Base-by-base conservation (phyloP, 1,139 yeast genomes). In the Saccharomyces hybrid region DNA sequence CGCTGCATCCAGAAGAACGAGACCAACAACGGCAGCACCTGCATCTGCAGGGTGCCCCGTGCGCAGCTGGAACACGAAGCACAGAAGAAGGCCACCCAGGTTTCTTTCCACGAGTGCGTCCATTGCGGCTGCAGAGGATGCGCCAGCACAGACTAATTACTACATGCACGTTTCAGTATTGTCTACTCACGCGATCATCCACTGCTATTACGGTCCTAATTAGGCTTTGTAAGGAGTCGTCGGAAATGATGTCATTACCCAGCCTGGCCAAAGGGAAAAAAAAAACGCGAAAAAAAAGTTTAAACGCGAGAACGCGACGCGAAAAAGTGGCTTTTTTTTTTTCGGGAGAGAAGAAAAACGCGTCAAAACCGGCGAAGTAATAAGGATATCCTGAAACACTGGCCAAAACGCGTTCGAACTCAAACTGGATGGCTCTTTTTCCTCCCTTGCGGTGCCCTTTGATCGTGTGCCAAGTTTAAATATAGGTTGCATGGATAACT, bases 111-210 rank as follows among this genome's bases (percentile, higher is more conserved):
- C 9, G 83, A 84, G 61, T 90, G 97, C 68, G 78, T 86, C 7
- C 88, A 87, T 42, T 90, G 97, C 73, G 97, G 97, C 0, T 90
- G 97, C 64, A 75, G 80, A 58, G 96, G 96, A 2, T 90, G 97
- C 68, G 82, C 96, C 1, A 85, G 93, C 62, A 78, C 83, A n/a
- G 95, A 87, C 66, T 87, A 57, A 67, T 8, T 27, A 48, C 24
- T 9, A 38, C 19, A 38, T 38, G 44, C 44, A 38, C 24, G 24
- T 16, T 19, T 11, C 26, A 9, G 26, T 38, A 38, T 19, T 38
- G 44, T 38, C 44, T 38, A 19, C 24, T 24, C 44, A 38, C 11
- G 12, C 19, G 19, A 19, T 38, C 19, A 9, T 7, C 44, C 44
- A 9, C 44, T 38, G n/a, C 44, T 19, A 38, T 9, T 16, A 11